Base-by-base conservation (phyloP, 2,329 filamentous ascomycete genomes). In the Fusarium goolgardi region DNA sequence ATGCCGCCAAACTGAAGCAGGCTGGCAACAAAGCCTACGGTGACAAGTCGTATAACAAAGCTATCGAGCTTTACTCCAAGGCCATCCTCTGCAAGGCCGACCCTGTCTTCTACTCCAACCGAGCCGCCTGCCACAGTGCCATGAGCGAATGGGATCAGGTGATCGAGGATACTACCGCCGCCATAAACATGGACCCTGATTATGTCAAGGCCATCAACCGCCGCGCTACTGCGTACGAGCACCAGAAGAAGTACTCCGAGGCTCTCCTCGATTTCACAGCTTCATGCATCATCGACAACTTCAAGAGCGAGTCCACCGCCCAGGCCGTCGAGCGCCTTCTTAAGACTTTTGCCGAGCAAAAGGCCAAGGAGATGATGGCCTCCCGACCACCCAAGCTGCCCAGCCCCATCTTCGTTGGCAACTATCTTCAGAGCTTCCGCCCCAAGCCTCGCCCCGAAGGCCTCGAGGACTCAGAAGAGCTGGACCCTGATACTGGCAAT, bases 391-490 rank as follows among this genome's bases (percentile, higher is more conserved):
- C 93, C 82, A 95, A 93, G 82, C 87, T 99, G 51, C 96, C 96
- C 21, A 97, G 94, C 80, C 91, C 96, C 31, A 97, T 94, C 15
- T 99, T 98, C 74, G 94, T 99, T 71, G 93, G 94, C 77, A 99
- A 99, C 85, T 99, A 99, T 81, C 90, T 99, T 32, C 95, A 98
- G 83, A 98, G 95, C 83, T 99, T 99, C 91, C 91, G 96, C 63
- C 85, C 90, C 61, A 92, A 91, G 82, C 85, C 89, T 47, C 87
- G 93, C 3, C 95, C 96, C 6, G 88, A 85, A 65, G 95, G 93
- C 15, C 84, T 99, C 53, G 94, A 95, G 63, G 93, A 96, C 71
- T 86, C 88, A 10, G 88, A 85, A n/a, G 93, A 97, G 70, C 80
- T 97, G 49, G 81, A 88, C 41, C 88, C 94, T 72, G 88, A 91